Conservation (phyloP, 2,329 filamentous ascomycete genomes). For the Arthrobotrys sphaeroides region DNA sequence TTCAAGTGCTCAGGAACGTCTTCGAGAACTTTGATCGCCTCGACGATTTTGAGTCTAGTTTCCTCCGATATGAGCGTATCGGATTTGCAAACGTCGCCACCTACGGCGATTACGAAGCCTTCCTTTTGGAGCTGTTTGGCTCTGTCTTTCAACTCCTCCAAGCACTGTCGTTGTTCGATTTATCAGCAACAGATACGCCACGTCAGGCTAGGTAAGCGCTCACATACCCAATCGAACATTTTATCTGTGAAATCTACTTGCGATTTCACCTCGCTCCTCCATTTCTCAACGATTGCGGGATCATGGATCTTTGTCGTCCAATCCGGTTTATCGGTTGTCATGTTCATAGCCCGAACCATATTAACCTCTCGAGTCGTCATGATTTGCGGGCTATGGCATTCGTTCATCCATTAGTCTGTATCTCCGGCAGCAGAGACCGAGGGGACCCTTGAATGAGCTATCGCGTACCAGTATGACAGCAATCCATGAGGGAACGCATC, state of each 20-base stretch:
- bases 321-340: slow-evolving; percentile 61
- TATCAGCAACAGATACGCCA: neutral
- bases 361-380: slow-evolving; percentile 58
- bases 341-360: slow-evolving; percentile 61
- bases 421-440: neutral
- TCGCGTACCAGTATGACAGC: neutral
- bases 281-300: slow-evolving; percentile 59
- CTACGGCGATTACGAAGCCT: slow-evolving; percentile 63
- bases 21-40: slow-evolving; percentile 65
- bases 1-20: slow-evolving; percentile 65
- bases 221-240: slow-evolving; percentile 61
- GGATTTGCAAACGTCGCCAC: slow-evolving; percentile 67
- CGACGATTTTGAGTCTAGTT: slow-evolving; percentile 61
- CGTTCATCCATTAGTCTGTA: too few relatives aligned
- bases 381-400: neutral
- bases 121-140: slow-evolving; percentile 63
- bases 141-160: slow-evolving; percentile 66
- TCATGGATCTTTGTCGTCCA: slow-evolving; percentile 61
- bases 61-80: slow-evolving; percentile 63
- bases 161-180: slow-evolving; percentile 57
- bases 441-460: neutral
- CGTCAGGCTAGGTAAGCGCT: neutral
- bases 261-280: slow-evolving; percentile 59
- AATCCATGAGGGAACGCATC: slow-evolving; percentile 24
- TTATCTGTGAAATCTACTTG: slow-evolving; percentile 59